Percentiles rank a stretch among this genome's conserved stretches.
These are phyloP conservation scores for Cunninghamia lanceolata DNA, from an alignment of 75 land plant species.

Conservation along the genomic window DNA sequence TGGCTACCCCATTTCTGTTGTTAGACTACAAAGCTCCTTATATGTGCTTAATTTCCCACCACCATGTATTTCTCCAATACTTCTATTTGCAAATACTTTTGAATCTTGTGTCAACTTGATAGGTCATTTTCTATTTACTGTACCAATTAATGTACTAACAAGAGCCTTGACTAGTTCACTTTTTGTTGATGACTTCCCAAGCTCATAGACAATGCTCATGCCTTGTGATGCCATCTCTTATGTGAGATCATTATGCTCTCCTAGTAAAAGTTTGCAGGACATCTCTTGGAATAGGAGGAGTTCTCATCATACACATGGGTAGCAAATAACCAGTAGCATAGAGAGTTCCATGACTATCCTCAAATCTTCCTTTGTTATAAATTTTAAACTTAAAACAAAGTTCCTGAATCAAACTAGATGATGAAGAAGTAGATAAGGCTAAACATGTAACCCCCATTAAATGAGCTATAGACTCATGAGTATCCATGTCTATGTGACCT, in stretches of 20 bases:
- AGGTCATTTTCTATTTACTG: constrained; percentile 89
- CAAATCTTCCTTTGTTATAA: no score
- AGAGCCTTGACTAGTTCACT: constrained; percentile 84
- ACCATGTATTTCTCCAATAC: constrained; percentile 74
- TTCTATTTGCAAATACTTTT: constrained; percentile 88
- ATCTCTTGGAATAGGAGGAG: no score
- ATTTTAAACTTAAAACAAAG: no score
- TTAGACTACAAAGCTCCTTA: constrained; percentile 92
- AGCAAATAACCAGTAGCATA: no score
- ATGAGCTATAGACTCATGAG: constrained; percentile 75
- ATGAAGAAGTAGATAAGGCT: constrained; percentile 41
- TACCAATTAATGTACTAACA: constrained; percentile 83
- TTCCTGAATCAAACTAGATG: no score
- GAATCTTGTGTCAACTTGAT: constrained; percentile 93
- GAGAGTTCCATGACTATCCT: no score
- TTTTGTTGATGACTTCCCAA: constrained; percentile 84
- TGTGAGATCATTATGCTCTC: constrained; percentile 94
- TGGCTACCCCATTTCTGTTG: constrained; percentile 99
- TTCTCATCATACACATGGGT: no score
- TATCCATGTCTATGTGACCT: constrained; percentile 70
- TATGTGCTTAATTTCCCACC: constrained; percentile 97
- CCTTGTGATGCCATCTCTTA: constrained; percentile 98
- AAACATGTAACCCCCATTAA: constrained; percentile 74
- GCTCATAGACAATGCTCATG: constrained; percentile 97
- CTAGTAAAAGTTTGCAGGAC: no score